phyloP scores from a whole-genome alignment of 2,329 filamentous ascomycete genomes.

The Apiospora rasikravindrae region DNA sequence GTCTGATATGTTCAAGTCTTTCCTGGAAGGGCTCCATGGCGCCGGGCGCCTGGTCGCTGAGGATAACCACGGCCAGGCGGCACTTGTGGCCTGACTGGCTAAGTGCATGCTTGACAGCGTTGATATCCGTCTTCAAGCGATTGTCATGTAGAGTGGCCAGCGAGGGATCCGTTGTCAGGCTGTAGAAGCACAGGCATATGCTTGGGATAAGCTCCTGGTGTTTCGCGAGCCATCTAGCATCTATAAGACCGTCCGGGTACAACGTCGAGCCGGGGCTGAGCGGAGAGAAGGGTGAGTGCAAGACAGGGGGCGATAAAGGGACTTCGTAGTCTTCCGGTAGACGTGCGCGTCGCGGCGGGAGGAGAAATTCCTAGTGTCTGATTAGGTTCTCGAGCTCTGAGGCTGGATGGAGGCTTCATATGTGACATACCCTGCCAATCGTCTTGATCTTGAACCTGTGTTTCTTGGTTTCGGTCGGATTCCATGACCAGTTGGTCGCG shows the following conservation, averaged over 20 bases:
- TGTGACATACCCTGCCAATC: slow-evolving; percentile 75
- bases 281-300: slow-evolving; percentile 92
- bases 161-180: slow-evolving; percentile 73
- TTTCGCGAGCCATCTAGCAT: slow-evolving; percentile 83
- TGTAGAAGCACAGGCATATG: slow-evolving; percentile 81
- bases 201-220: slow-evolving; percentile 86
- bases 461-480: slow-evolving; percentile 57
- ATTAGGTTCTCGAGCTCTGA: slow-evolving; percentile 20
- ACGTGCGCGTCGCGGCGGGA: slow-evolving; percentile 62
- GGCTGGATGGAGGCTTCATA: neutral
- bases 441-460: slow-evolving; percentile 72
- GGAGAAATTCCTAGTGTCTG: slow-evolving; percentile 54
- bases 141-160: slow-evolving; percentile 82
- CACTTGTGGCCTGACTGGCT: slow-evolving; percentile 76
- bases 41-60: slow-evolving; percentile 67
- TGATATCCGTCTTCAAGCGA: slow-evolving; percentile 86
- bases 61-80: slow-evolving; percentile 76
- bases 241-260: slow-evolving; percentile 89
- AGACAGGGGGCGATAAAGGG: slow-evolving; percentile 54
- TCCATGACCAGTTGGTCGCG: slow-evolving; percentile 70
- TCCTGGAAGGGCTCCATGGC: slow-evolving; percentile 68
- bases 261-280: slow-evolving; percentile 81
- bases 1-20: slow-evolving; percentile 78
- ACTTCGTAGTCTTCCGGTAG: slow-evolving; percentile 57
- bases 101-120: slow-evolving; percentile 72